Conservation (phyloP, 2,329 filamentous ascomycete genomes). For the Pyrenophora seminiperda region DNA sequence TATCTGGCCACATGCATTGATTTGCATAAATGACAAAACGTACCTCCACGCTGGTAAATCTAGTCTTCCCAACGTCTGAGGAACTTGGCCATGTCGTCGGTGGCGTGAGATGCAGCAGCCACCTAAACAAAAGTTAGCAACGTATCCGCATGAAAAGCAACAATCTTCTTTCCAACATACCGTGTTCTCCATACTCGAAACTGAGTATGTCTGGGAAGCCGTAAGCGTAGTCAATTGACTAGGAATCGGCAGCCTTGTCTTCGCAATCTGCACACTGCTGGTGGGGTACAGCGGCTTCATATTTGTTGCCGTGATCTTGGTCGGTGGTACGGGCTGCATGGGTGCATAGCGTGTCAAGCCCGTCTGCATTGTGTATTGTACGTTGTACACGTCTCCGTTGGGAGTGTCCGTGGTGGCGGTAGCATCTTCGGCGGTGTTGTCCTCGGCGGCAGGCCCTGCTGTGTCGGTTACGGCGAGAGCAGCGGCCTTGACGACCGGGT, state of each 20-base stretch:
- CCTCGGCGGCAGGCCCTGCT: conserved; percentile 33
- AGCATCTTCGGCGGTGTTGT: conserved; percentile 26
- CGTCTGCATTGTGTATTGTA: conserved; percentile 62
- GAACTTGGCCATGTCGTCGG: conserved; percentile 62
- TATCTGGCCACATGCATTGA: background rate
- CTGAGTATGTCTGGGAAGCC: conserved; percentile 56
- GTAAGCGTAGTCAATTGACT: conserved; percentile 59
- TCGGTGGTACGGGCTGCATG: conserved; percentile 64
- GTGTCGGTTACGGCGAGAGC: conserved; percentile 33
- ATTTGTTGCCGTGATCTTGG: conserved; percentile 61
- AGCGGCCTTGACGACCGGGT: conserved; percentile 51
- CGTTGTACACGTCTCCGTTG: conserved; percentile 28
- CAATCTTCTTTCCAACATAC: conserved; percentile 50
- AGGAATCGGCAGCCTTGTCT: conserved; percentile 53
- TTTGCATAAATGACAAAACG: background rate
- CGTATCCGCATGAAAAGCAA: background rate
- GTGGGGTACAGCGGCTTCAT: conserved; percentile 60
- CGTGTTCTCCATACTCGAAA: conserved; percentile 62
- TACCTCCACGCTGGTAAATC: conserved; percentile 1
- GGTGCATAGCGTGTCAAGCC: conserved; percentile 65
- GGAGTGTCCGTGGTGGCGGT: conserved; percentile 34
- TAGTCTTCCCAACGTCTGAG: conserved; percentile 65
- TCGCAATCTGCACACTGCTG: conserved; percentile 60
- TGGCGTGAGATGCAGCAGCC: conserved; percentile 57
- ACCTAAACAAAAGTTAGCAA: conserved; percentile 51